phyloP scores from a whole-genome alignment of 768 basidiomycete species.

The Paxillus involutus region DNA sequence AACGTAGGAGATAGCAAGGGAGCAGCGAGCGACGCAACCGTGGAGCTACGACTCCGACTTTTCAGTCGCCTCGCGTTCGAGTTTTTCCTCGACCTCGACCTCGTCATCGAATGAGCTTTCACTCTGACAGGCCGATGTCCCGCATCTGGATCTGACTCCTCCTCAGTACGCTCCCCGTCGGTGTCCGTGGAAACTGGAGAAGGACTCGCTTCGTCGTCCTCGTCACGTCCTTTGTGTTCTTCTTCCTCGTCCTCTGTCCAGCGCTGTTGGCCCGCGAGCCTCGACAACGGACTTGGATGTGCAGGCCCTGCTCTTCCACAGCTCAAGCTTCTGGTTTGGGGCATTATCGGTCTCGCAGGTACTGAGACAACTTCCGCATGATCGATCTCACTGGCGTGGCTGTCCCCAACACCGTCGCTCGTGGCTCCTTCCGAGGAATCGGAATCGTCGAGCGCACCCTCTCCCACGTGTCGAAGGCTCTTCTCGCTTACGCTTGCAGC shows the following conservation, averaged over 20 bases:
- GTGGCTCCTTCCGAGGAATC: slow-evolving; percentile 51
- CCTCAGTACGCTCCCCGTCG: slow-evolving; percentile 47
- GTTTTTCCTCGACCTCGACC: slow-evolving; percentile 30
- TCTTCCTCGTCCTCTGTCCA: slow-evolving; percentile 58
- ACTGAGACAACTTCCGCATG: slow-evolving; percentile 30
- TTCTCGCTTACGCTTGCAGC: slow-evolving; percentile 38
- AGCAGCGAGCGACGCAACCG: slow-evolving; percentile 59
- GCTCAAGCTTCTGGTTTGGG: slow-evolving; percentile 38
- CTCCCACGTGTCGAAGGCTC: slow-evolving; percentile 67
- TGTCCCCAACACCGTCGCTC: slow-evolving; percentile 19
- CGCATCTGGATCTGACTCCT: slow-evolving; percentile 13
- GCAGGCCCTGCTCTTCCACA: slow-evolving; percentile 27
- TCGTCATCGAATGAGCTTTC: slow-evolving; percentile 29
- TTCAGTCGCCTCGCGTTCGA: slow-evolving; percentile 23
- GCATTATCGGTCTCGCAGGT: slow-evolving; percentile 21
- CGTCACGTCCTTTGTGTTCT: slow-evolving; percentile 32
- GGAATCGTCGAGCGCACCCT: slow-evolving; percentile 77
- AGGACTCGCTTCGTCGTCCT: slow-evolving; percentile 54
- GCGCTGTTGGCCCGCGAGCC: slow-evolving; percentile 49
- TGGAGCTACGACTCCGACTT: slow-evolving; percentile 63
- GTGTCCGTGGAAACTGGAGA: slow-evolving; percentile 62
- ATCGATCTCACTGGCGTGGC: slow-evolving; percentile 30
- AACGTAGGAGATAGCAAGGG: slow-evolving; percentile 23
- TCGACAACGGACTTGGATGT: slow-evolving; percentile 68
- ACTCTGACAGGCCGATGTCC: background rate